phyloP scores from a whole-genome alignment of 129 eudicot genomes.

The Helianthus annuus region HanXRQr2.0-SUNRISE NC_035442.2:40140073-40140572 shows the following conservation, averaged over 20 bases:
- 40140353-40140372: slow-evolving; percentile 94
- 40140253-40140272: background rate
- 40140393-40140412: slow-evolving; percentile 96
- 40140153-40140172: background rate
- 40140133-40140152: background rate
- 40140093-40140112: background rate
- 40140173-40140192: background rate
- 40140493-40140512: slow-evolving; percentile 91
- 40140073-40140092: background rate
- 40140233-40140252: background rate
- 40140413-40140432: slow-evolving; percentile 88
- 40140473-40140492: slow-evolving; percentile 66
- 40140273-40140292: slow-evolving; percentile 59
- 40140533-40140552: slow-evolving; percentile 81
- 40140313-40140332: slow-evolving; percentile 89
- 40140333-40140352: slow-evolving; percentile 84
- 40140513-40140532: slow-evolving; percentile 84
- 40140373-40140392: slow-evolving; percentile 80
- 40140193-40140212: background rate
- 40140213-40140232: background rate
- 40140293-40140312: slow-evolving; percentile 79
- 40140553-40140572: slow-evolving; percentile 85
- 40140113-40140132: background rate
- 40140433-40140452: slow-evolving; percentile 80
- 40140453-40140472: slow-evolving; percentile 93